phyloP scores from a whole-genome alignment of 2,329 filamentous ascomycete species.

The Nectriaceae sp. region DNA sequence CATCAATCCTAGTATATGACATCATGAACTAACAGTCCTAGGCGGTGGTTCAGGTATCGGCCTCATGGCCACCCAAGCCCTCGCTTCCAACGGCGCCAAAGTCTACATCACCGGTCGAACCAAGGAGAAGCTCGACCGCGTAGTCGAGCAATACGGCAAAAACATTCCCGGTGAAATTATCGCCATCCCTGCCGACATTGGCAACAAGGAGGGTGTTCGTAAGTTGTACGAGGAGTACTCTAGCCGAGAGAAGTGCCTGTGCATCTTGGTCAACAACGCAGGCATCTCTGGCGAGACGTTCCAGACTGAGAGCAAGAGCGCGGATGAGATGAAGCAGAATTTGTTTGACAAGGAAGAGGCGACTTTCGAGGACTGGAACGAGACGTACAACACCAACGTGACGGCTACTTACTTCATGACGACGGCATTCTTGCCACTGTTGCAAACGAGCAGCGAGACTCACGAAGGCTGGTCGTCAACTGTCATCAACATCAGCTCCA shows the following conservation, averaged over 20 bases:
- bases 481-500: slow-evolving; percentile 68
- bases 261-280: slow-evolving; percentile 70
- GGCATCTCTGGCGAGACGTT: slow-evolving; percentile 60
- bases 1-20: background rate
- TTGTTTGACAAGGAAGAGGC: slow-evolving; percentile 65
- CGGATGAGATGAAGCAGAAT: slow-evolving; percentile 57
- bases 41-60: slow-evolving; percentile 65
- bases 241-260: slow-evolving; percentile 57
- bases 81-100: slow-evolving; percentile 66
- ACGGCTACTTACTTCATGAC: slow-evolving; percentile 68
- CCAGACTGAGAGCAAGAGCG: slow-evolving; percentile 54
- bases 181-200: slow-evolving; percentile 62
- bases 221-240: slow-evolving; percentile 59
- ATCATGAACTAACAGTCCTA: slow-evolving; percentile 12
- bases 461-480: slow-evolving; percentile 54
- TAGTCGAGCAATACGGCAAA: slow-evolving; percentile 59
- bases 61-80: slow-evolving; percentile 68
- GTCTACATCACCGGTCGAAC: slow-evolving; percentile 72
- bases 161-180: slow-evolving; percentile 57
- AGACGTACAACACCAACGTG: slow-evolving; percentile 74
- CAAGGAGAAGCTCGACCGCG: slow-evolving; percentile 61
- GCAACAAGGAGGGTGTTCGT: slow-evolving; percentile 60
- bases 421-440: slow-evolving; percentile 61
- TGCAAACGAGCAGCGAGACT: slow-evolving; percentile 51
- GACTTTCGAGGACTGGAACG: slow-evolving; percentile 70